Evolutionary conservation across 2,329 filamentous ascomycete species (phyloP).

Genomic region (Pseudogymnoascus sp.): DNA sequence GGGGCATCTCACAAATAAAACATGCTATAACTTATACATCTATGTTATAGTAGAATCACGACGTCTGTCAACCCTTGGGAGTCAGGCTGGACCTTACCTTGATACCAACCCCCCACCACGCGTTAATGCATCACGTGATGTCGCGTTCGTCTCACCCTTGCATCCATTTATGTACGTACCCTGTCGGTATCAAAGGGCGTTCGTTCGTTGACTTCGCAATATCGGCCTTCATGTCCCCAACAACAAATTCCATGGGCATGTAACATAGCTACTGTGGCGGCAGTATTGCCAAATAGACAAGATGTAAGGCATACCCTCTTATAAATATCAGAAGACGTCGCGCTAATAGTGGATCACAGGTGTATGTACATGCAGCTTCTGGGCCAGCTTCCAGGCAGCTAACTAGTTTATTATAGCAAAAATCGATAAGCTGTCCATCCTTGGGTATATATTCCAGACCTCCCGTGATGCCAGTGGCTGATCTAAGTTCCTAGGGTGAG

Average conservation of each 20-base stretch:
- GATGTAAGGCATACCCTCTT: neutral
- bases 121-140: neutral
- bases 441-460: slow-evolving; percentile 22
- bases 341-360: slow-evolving; percentile 4
- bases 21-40: slow-evolving; percentile 2
- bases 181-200: neutral
- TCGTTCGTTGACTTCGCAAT: neutral
- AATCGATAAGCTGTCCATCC: slow-evolving; percentile 83
- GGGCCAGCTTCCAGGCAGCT: slow-evolving; percentile 1
- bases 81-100: neutral
- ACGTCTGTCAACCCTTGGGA: neutral
- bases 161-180: slow-evolving; percentile 2
- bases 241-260: neutral
- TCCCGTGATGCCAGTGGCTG: neutral
- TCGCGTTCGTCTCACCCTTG: neutral
- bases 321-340: neutral
- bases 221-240: neutral
- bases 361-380: neutral
- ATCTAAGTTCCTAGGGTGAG: slow-evolving; percentile 48
- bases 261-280: slow-evolving; percentile 1
- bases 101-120: neutral
- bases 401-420: slow-evolving; percentile 49
- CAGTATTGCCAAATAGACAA: slow-evolving; percentile 1
- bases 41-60: slow-evolving; percentile 5
- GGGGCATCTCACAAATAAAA: slow-evolving; percentile 1